Evolutionary conservation across 805 yeast species (phyloP).

Genomic region (Saccharomycopsis schoenii): DNA sequence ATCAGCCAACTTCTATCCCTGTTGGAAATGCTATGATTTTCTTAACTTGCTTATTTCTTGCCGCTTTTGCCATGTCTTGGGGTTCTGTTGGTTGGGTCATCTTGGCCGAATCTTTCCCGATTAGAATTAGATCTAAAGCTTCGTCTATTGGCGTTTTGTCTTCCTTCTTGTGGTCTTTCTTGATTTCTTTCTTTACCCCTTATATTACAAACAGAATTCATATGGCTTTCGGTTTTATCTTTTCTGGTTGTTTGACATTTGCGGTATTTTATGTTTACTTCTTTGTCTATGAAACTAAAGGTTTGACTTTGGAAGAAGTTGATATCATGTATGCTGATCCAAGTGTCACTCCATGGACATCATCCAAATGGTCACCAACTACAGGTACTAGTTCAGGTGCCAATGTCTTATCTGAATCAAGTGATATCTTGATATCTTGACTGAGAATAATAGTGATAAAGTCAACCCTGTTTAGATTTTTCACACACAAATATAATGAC

Average conservation of each 20-base stretch:
- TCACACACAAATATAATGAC: neutral
- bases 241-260: conserved; percentile 44
- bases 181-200: conserved; percentile 62
- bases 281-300: conserved; percentile 70
- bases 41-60: conserved; percentile 53
- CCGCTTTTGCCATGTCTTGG: conserved; percentile 67
- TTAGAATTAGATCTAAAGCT: conserved; percentile 51
- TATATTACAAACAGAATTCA: conserved; percentile 37
- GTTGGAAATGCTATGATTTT: conserved; percentile 57
- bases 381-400: neutral
- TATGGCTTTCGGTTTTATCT: conserved; percentile 32
- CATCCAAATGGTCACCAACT: conserved; percentile 2
- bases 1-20: conserved; percentile 36
- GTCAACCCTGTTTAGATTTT: neutral
- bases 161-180: conserved; percentile 52
- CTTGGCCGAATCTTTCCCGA: conserved; percentile 59
- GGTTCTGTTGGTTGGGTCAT: conserved; percentile 63
- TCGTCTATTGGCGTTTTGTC: conserved; percentile 53
- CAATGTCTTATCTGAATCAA: neutral
- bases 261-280: conserved; percentile 60
- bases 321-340: conserved; percentile 14
- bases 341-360: conserved; percentile 12
- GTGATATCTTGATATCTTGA: neutral
- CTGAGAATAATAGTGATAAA: neutral
- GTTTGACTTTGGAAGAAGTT: conserved; percentile 54